These are phyloP conservation scores for Mortierella claussenii DNA, from an alignment of 192 early-diverging fungal genomes.

Conservation along the genomic window DNA sequence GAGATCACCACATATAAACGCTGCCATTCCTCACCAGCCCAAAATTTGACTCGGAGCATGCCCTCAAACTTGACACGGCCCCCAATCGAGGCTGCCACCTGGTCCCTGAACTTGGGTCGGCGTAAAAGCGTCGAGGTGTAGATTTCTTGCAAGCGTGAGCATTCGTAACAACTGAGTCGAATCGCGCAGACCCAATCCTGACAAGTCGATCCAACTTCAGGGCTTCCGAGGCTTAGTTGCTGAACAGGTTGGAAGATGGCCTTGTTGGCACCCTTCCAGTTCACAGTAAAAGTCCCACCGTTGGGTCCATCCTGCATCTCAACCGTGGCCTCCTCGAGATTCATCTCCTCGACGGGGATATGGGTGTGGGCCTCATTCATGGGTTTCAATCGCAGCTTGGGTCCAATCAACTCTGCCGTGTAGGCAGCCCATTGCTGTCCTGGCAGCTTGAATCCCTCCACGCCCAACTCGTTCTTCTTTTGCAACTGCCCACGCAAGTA, in stretches of 20 bases:
- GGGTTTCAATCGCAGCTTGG: constrained; percentile 73
- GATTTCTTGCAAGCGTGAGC: constrained; percentile 77
- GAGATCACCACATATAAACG: constrained; percentile 62
- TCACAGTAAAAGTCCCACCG: constrained; percentile 70
- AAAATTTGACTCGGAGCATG: constrained; percentile 64
- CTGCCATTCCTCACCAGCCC: constrained; percentile 59
- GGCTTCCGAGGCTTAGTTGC: constrained; percentile 59
- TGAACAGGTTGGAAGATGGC: constrained; percentile 62
- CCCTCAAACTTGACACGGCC: constrained; percentile 65
- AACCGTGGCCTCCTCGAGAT: constrained; percentile 75
- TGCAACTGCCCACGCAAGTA: constrained; percentile 78
- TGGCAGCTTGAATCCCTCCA: constrained; percentile 69
- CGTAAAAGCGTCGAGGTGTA: constrained; percentile 70
- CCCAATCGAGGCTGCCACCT: constrained; percentile 62
- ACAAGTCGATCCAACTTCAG: constrained; percentile 60
- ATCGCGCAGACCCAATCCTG: constrained; percentile 78
- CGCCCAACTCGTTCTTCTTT: constrained; percentile 71
- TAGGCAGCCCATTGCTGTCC: constrained; percentile 77
- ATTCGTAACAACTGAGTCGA: constrained; percentile 80
- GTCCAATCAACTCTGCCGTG: constrained; percentile 78
- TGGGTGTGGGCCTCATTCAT: constrained; percentile 34
- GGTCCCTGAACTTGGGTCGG: constrained; percentile 55
- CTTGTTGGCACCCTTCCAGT: constrained; percentile 77
- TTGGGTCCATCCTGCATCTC: constrained; percentile 67
- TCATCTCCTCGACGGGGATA: constrained; percentile 74